Evolutionary conservation across 305 asterid genomes (phyloP).

Genomic region (Ilex paraguariensis): DNA sequence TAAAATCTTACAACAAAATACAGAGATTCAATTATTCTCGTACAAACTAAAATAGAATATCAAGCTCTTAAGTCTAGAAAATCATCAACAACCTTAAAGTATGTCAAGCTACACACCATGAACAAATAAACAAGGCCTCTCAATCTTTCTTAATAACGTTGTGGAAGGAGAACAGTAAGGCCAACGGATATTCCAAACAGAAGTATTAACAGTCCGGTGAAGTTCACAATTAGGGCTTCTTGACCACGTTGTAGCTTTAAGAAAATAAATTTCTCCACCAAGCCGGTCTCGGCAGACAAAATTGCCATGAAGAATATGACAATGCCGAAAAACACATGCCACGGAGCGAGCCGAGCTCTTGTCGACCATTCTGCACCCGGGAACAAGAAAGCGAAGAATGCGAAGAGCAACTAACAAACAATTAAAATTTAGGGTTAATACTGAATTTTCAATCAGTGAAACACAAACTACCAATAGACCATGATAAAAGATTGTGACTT

Average conservation of each 20-base stretch:
- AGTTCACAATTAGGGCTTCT: conserved; percentile 50
- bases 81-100: no score
- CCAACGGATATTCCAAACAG: conserved; percentile 39
- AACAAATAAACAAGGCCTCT: no score
- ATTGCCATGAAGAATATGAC: conserved; percentile 46
- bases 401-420: conserved; percentile 43
- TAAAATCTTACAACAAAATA: no score
- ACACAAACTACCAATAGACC: no score
- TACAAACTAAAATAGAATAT: no score
- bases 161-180: conserved; percentile 22
- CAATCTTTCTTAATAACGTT: not conserved
- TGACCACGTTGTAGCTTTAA: conserved; percentile 15
- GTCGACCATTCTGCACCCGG: conserved; percentile 26
- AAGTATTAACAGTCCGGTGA: conserved; percentile 42
- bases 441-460: no score
- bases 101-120: no score
- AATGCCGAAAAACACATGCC: conserved; percentile 51
- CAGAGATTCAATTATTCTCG: no score
- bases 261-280: conserved; percentile 43
- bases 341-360: conserved; percentile 39
- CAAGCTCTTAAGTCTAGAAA: no score
- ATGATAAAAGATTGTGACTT: no score
- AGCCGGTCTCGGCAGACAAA: conserved; percentile 43
- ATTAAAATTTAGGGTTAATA: not conserved
- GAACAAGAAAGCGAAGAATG: conserved; percentile 37